Evolutionary conservation across 257 asterid species (phyloP), one percentile per base, ranked within the genome.

Genomic region (Echites panduratus): DNA sequence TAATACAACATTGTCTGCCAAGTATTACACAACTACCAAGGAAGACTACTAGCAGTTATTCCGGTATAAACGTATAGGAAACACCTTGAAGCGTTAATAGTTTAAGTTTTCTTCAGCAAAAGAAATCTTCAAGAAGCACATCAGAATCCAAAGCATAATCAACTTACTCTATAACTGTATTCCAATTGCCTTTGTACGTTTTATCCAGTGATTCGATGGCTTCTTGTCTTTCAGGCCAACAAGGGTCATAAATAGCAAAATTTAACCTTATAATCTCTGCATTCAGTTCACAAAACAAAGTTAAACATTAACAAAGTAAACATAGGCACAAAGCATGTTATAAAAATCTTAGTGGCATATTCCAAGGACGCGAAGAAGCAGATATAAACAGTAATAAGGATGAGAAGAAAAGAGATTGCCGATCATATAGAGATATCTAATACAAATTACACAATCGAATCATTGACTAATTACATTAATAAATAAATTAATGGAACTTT

Each of bases 121-220:
- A 24, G 40, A 14, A 75, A 56, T 29, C 64, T 13, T 32, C 19
- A 66, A 54, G 57, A 24, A 32, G 38, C 72, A 70, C 76, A 63
- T n/a, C 16, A 47, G 17, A 62, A 24, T 71, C 27, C 10, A 59
- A 71, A 63, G 70, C 9, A 71, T 66, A 47, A 69, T 26, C 50
- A 75, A 82, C 88, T 81, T 72, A 90, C 98, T 78, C 62, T 54
- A 20, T 49, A 79, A 70, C 81, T 43, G 84, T 78, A 68, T 78
- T 78, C 98, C 96, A 86, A 7, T 80, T 76, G 59, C 70, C 81
- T 78, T 78, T 76, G 79, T 85, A 93, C 75, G 71, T 87, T 72
- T 73, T 66, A 86, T 87, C 82, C 85, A 93, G 79, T 72, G 88
- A 85, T 79, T 80, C 79, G 71, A 93, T 89, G 70, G 83, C 84